Conservation (phyloP, 192 early-diverging fungal genomes). For the Coemansia sp. region DNA sequence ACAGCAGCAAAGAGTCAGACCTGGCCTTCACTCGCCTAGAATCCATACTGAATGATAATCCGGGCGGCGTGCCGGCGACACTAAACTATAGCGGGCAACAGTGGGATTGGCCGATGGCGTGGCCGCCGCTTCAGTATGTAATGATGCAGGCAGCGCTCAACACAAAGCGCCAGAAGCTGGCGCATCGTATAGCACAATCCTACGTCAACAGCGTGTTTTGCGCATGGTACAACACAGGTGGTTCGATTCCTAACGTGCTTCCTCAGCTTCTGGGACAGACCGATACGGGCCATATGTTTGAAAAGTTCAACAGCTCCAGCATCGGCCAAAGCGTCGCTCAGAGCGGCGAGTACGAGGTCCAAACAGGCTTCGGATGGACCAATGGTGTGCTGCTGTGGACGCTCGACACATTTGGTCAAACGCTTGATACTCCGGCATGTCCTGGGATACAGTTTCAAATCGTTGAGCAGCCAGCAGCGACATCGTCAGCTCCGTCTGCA, state of each 20-base stretch:
- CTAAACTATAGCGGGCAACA: conserved; percentile 61
- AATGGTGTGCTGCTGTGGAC: conserved; percentile 71
- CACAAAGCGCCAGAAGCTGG: conserved; percentile 11
- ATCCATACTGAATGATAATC: conserved; percentile 39
- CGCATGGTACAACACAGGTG: conserved; percentile 69
- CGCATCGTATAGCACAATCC: conserved; percentile 51
- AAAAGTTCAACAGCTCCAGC: conserved; percentile 65
- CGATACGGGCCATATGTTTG: conserved; percentile 72
- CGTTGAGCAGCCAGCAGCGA: background rate
- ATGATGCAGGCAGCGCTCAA: conserved; percentile 54
- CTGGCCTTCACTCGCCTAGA: conserved; percentile 50
- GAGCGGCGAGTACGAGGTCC: conserved; percentile 71
- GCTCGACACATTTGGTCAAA: conserved; percentile 50
- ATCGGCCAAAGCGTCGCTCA: conserved; percentile 57
- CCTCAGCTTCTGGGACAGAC: conserved; percentile 31
- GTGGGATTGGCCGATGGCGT: conserved; percentile 74
- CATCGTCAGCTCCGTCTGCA: no score
- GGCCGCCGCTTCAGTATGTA: conserved; percentile 67
- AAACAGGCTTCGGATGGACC: conserved; percentile 78
- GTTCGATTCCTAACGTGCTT: conserved; percentile 55
- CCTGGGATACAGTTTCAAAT: conserved; percentile 10
- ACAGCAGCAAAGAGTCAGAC: background rate
- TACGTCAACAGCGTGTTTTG: conserved; percentile 63
- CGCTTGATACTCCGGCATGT: conserved; percentile 24
- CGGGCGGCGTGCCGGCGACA: conserved; percentile 67